Evolutionary conservation across 2,329 filamentous ascomycete genomes (phyloP), one percentile per base, ranked within the genome.

Genomic region (Pseudophaeomoniella oleicola): DNA sequence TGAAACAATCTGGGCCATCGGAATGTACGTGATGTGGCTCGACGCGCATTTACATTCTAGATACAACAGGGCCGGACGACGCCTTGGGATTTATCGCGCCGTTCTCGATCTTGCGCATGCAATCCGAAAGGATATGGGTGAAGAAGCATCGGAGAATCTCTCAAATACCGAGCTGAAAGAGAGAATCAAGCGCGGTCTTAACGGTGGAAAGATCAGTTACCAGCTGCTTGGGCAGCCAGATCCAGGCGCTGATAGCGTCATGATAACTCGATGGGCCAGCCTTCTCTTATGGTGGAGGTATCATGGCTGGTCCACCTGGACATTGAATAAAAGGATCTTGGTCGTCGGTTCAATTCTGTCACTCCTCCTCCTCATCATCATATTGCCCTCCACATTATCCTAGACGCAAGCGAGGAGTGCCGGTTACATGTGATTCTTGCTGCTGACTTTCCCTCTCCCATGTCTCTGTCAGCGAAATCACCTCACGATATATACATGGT

Each of bases 11-110:
- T 59, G 55, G 56, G 40, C 40, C 3, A 4, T 51, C 1, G 47
- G 43, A 32, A 56, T 59, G 51, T 59, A 56, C 30, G 38, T 46
- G 3, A 31, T 58, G 6, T 59, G 55, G 53, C 44, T 54, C 16
- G 50, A 60, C 18, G 48, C 56, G 9, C 51, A 52, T 32, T 43
- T 50, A 19, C 43, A 38, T 13, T 51, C 49, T 2, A 37, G 35
- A 2, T 35, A 57, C 4, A 45, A 55, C 2, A 43, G 40, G 11
- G 39, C 39, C 2, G 53, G 55, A 1, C 55, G 51, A 17, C 17
- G 38, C 12, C 48, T 59, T 43, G 56, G 48, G 19, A 46, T 52
- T 38, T 40, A 59, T 16, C 37, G 57, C 5, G 42, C 44, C 4
- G 37, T 41, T 17, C 32, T 46, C 5, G 44, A 46, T 27, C 22